A percentile compares a stretch with the other conserved stretches of the same genome.
Evolutionary conservation across 73 alveolate species (phyloP).

Genomic region (Stentor roeselii): DNA sequence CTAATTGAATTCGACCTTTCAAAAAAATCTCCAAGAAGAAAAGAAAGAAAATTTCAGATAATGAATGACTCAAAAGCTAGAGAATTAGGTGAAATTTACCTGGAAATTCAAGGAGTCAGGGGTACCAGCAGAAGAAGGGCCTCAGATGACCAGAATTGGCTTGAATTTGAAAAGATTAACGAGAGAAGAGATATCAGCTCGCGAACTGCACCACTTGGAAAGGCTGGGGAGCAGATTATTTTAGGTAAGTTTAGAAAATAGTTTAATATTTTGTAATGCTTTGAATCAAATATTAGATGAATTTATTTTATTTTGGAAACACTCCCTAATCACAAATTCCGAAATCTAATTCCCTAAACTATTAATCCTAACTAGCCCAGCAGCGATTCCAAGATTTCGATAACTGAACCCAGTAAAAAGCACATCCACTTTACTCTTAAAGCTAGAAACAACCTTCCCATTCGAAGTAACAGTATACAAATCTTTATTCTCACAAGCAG

Average conservation of each 20-base stretch:
- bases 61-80: too few species aligned
- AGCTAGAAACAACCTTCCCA: neutral
- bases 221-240: neutral
- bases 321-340: neutral
- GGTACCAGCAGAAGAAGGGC: neutral
- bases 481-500: neutral
- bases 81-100: neutral
- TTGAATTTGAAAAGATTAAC: neutral
- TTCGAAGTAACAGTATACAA: neutral
- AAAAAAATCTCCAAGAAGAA: neutral
- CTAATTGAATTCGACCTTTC: neutral
- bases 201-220: neutral
- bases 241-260: too few species aligned
- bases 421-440: neutral
- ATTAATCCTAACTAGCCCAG: neutral
- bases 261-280: too few species aligned
- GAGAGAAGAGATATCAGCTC: neutral
- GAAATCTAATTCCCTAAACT: neutral
- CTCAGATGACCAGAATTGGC: neutral
- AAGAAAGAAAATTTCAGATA: neutral
- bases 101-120: neutral
- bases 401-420: neutral
- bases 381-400: neutral
- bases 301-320: too few species aligned
- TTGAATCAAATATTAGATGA: too few species aligned